Evolutionary conservation across 208 protist species (phyloP), one percentile per base, ranked within the genome.

Genomic region (Novymonas esmeraldas): DNA sequence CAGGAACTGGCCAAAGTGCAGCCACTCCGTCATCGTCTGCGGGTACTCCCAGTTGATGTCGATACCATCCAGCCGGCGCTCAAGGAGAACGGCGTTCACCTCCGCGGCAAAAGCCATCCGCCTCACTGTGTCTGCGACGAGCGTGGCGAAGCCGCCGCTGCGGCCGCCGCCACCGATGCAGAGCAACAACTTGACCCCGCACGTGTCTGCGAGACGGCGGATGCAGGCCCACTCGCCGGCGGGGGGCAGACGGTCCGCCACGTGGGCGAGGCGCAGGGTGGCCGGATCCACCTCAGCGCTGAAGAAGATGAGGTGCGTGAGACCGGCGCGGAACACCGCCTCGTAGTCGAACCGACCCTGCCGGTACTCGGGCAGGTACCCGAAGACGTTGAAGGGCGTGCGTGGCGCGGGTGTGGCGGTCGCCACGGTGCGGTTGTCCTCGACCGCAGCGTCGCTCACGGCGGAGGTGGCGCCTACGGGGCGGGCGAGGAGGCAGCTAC

Each of bases 1-100:
- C 54, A 86, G 41, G 3, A 86, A 48, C 36, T 55, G 56, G 1
- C 70, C 78, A 34, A 84, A 73, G 22, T 56, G 29, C 5, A 36
- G n/a, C 83, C 81, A 90, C 68, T 93, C 81, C 24, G 49, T 73
- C 46, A 60, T 64, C 6, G 38, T 72, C 3, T 46, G 52, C 26
- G 86, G 84, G 72, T 89, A 89, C 76, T 91, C 84, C 87, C 84
- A 94, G 67, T 94, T 89, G 78, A 85, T 77, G 70, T 94, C 87
- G 45, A 94, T 63, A 56, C 87, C 87, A 57, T 94, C 81, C 10
- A 94, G 63, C 20, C 61, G 50, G 11, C 82, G 63, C 9, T 60
- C 31, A 13, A 74, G 55, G 29, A 76, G n/a, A 34, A 87, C 66
- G 14, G 58, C 55, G 44, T 58, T 60, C 22, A 91, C 45, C n/a